These are phyloP conservation scores for Cadophora gregata DNA, from an alignment of 2,329 filamentous ascomycete species.

Conservation along the genomic window DNA sequence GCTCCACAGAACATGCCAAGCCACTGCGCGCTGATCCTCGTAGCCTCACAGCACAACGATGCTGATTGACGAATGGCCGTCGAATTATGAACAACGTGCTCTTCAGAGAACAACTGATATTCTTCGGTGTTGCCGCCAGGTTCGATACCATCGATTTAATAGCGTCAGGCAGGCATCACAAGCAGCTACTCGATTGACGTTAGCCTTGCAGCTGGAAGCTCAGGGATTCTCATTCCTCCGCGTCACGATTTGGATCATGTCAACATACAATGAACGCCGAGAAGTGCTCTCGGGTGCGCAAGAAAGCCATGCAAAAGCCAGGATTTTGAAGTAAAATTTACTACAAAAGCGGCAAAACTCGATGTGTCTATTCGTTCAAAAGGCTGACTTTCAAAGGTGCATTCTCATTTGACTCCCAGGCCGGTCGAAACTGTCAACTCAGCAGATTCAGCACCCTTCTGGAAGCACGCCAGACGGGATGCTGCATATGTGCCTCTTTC, in stretches of 20 bases:
- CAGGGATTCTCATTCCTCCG: neutral
- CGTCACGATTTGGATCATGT: neutral
- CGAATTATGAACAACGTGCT: neutral
- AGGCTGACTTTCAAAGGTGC: neutral
- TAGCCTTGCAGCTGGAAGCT: neutral
- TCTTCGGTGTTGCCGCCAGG: conserved; percentile 4
- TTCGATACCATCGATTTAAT: neutral
- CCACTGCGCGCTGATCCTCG: neutral
- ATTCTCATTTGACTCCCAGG: neutral
- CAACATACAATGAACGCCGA: neutral
- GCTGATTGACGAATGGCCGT: conserved; percentile 2
- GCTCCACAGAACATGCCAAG: neutral
- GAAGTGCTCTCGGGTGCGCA: neutral
- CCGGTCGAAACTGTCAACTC: neutral
- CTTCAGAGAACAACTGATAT: neutral
- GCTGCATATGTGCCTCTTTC: conserved; percentile 1
- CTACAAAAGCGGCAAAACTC: neutral
- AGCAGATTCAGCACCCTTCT: conserved; percentile 5
- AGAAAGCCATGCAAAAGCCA: neutral
- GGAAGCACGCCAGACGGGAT: neutral
- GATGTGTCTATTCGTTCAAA: neutral
- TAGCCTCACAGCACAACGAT: neutral
- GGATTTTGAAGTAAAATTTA: too few relatives aligned
- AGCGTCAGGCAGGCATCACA: neutral
- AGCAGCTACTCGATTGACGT: neutral